A percentile compares a stretch with the other conserved stretches of the same genome.
Evolutionary conservation across 2,329 filamentous ascomycete species (phyloP).

Genomic region (Sordariomycetes sp.): DNA sequence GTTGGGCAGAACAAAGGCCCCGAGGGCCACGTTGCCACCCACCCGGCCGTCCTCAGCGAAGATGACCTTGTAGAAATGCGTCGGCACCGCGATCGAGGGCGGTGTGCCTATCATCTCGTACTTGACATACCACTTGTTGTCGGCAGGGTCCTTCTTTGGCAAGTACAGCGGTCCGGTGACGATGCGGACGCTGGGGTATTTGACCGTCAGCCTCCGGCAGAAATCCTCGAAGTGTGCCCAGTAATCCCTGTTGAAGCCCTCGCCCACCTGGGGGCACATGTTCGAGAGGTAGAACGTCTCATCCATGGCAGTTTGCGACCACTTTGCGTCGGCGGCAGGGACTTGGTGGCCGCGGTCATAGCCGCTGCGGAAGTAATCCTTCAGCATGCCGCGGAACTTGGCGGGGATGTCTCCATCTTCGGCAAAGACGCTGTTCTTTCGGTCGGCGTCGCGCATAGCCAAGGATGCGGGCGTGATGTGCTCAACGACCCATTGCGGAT

Average conservation of each 20-base stretch:
- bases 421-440: conserved; percentile 72
- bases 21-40: conserved; percentile 72
- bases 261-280: conserved; percentile 97
- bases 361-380: conserved; percentile 90
- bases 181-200: conserved; percentile 80
- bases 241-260: conserved; percentile 98
- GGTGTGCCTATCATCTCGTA: conserved; percentile 95
- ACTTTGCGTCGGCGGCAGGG: conserved; percentile 91
- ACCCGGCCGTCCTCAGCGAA: conserved; percentile 75
- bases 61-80: conserved; percentile 99
- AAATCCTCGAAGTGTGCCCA: conserved; percentile 99
- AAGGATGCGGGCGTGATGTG: conserved; percentile 91
- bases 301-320: conserved; percentile 90
- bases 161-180: conserved; percentile 93
- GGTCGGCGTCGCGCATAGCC: conserved; percentile 64
- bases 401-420: conserved; percentile 75
- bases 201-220: conserved; percentile 70
- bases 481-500: conserved; percentile 91
- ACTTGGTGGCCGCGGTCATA: conserved; percentile 97
- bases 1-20: conserved; percentile 93
- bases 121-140: conserved; percentile 90
- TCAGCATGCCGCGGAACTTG: conserved; percentile 80
- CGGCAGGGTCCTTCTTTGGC: conserved; percentile 67
- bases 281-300: conserved; percentile 89
- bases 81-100: conserved; percentile 90